Percentiles rank a stretch among this genome's conserved stretches.
Evolutionary conservation across 2,329 filamentous ascomycete species (phyloP).

Genomic region (Hortaea sp.): DNA sequence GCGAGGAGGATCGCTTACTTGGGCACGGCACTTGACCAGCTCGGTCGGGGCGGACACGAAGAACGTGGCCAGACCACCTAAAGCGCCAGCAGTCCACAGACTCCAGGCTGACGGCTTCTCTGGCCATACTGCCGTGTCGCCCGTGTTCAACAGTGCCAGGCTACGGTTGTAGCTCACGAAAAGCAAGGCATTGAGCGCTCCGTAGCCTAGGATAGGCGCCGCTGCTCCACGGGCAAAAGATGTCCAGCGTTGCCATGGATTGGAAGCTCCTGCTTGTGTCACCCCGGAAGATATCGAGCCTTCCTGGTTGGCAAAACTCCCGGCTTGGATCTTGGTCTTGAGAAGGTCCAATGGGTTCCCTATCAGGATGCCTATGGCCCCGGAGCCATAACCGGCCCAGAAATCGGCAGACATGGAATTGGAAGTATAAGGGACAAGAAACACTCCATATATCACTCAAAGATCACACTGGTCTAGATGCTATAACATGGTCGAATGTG

Average conservation of each 20-base stretch:
- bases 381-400: constrained; percentile 85
- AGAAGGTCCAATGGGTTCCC: constrained; percentile 66
- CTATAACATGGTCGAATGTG: too few relatives aligned
- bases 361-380: constrained; percentile 74
- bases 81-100: constrained; percentile 64
- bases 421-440: not conserved
- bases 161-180: constrained; percentile 86
- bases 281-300: not conserved
- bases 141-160: constrained; percentile 49
- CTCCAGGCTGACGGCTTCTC: constrained; percentile 13
- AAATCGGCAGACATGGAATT: constrained; percentile 77
- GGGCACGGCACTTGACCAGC: constrained; percentile 79
- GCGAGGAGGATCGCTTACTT: constrained; percentile 42
- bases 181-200: constrained; percentile 79
- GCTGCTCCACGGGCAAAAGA: constrained; percentile 52
- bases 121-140: constrained; percentile 5
- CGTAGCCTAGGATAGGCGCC: constrained; percentile 80
- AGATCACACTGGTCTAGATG: too few relatives aligned
- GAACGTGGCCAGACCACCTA: constrained; percentile 77
- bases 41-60: constrained; percentile 81
- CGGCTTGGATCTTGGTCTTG: constrained; percentile 73
- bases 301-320: constrained; percentile 14
- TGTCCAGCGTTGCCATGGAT: constrained; percentile 7
- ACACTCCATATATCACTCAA: not conserved
- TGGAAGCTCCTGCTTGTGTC: not conserved